Conservation (phyloP, 2,329 filamentous ascomycete species). For the Lecanoromycetidae sp. region DNA sequence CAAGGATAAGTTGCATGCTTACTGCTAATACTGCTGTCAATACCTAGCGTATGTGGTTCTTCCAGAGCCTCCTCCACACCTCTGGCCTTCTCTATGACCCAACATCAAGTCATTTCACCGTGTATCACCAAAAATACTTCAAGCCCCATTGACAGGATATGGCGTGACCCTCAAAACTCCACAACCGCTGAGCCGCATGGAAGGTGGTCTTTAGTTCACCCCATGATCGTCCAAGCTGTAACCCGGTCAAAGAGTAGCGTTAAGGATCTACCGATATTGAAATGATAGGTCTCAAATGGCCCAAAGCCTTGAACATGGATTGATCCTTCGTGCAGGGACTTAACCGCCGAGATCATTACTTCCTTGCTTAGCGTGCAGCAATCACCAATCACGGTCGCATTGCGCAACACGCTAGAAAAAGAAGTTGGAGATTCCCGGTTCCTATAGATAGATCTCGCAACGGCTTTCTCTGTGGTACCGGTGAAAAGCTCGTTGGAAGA, state of each 20-base stretch:
- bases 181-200: neutral
- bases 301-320: neutral
- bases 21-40: too few relatives aligned
- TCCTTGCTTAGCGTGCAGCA: neutral
- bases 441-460: neutral
- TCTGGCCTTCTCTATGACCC: too few relatives aligned
- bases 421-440: neutral
- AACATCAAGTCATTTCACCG: too few relatives aligned
- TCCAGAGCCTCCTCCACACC: too few relatives aligned
- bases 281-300: neutral
- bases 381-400: slow-evolving; percentile 1
- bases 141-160: neutral
- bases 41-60: too few relatives aligned
- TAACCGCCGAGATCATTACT: slow-evolving; percentile 3
- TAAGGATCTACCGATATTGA: neutral
- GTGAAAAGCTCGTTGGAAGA: neutral
- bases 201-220: neutral
- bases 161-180: neutral
- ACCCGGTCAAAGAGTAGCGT: neutral
- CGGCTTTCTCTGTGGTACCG: neutral
- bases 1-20: neutral
- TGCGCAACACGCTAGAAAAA: neutral
- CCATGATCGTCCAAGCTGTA: neutral
- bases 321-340: neutral
- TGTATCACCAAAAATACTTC: neutral